Conservation (phyloP, 2,329 filamentous ascomycete genomes). For the Botrytis galanthina region DNA sequence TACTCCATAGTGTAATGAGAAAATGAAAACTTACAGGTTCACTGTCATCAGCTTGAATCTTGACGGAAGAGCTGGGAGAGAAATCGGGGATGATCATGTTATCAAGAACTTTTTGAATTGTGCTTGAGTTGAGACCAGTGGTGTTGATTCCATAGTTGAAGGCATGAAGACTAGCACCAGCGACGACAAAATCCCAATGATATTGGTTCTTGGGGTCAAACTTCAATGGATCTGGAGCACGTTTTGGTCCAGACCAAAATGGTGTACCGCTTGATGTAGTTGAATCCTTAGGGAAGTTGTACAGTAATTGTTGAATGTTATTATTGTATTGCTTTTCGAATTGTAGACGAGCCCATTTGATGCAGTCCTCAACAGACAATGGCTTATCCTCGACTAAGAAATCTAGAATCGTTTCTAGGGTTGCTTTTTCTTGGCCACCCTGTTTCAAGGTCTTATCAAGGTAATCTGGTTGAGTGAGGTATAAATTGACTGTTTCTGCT, state of each 20-base stretch:
- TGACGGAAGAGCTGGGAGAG: slow-evolving; percentile 81
- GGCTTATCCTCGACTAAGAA: slow-evolving; percentile 91
- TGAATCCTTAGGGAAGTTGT: slow-evolving; percentile 96
- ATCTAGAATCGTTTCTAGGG: slow-evolving; percentile 83
- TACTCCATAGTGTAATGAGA: not conserved
- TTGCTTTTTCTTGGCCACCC: slow-evolving; percentile 91
- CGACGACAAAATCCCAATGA: slow-evolving; percentile 83
- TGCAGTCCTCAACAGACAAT: slow-evolving; percentile 90
- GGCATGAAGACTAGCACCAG: slow-evolving; percentile 87
- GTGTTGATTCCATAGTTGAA: slow-evolving; percentile 98
- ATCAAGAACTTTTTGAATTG: slow-evolving; percentile 78
- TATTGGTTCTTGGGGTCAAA: slow-evolving; percentile 83
- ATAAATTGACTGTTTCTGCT: slow-evolving; percentile 90
- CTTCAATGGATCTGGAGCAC: slow-evolving; percentile 85
- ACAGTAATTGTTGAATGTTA: slow-evolving; percentile 89
- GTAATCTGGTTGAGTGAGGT: slow-evolving; percentile 88
- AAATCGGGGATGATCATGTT: slow-evolving; percentile 97
- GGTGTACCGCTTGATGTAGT: slow-evolving; percentile 81
- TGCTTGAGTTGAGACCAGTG: slow-evolving; percentile 65
- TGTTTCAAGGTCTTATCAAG: slow-evolving; percentile 85
- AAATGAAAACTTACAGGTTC: slow-evolving; percentile 63
- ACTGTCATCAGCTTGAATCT: slow-evolving; percentile 94
- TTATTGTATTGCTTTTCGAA: slow-evolving; percentile 98
- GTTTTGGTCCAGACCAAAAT: slow-evolving; percentile 99
- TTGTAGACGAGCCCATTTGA: slow-evolving; percentile 88